Percentiles rank a stretch among this genome's conserved stretches.
phyloP scores from a whole-genome alignment of 1,284 basidiomycete genomes.

The Apiotrichum porosum region DNA sequence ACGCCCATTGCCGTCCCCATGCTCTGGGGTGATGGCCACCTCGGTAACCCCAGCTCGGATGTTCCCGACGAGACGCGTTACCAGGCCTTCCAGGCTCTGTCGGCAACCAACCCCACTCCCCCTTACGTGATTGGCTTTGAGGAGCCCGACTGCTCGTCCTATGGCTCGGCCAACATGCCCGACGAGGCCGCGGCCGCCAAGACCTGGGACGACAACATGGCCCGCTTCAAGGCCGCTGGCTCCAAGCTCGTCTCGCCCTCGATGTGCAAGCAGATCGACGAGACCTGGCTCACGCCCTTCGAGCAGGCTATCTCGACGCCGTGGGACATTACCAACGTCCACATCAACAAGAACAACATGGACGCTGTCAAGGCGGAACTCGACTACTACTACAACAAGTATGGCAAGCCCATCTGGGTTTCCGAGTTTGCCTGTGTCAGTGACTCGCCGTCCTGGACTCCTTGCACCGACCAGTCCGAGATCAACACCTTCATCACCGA shows the following conservation, averaged over 20 bases:
- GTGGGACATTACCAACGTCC: conserved; percentile 30
- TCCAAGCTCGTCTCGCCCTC: conserved; percentile 24
- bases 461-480: conserved; percentile 30
- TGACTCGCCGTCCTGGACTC: conserved; percentile 24
- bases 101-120: conserved; percentile 22
- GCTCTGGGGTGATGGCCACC: conserved; percentile 45
- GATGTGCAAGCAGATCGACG: conserved; percentile 30
- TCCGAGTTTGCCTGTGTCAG: conserved; percentile 48
- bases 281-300: conserved; percentile 27
- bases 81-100: conserved; percentile 25
- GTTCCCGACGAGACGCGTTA: conserved; percentile 36
- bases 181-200: conserved; percentile 19
- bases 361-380: conserved; percentile 38
- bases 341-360: conserved; percentile 47
- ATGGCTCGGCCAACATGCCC: conserved; percentile 9
- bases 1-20: conserved; percentile 30
- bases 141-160: conserved; percentile 45
- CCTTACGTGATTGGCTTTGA: conserved; percentile 37
- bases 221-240: conserved; percentile 32
- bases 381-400: conserved; percentile 45
- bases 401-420: conserved; percentile 47
- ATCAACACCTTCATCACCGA: conserved; percentile 28
- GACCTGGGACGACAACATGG: conserved; percentile 41
- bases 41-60: conserved; percentile 26
- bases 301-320: conserved; percentile 10